Evolutionary conservation across 2,329 filamentous ascomycete genomes (phyloP).

Genomic region (Ophiostoma sp.): DNA sequence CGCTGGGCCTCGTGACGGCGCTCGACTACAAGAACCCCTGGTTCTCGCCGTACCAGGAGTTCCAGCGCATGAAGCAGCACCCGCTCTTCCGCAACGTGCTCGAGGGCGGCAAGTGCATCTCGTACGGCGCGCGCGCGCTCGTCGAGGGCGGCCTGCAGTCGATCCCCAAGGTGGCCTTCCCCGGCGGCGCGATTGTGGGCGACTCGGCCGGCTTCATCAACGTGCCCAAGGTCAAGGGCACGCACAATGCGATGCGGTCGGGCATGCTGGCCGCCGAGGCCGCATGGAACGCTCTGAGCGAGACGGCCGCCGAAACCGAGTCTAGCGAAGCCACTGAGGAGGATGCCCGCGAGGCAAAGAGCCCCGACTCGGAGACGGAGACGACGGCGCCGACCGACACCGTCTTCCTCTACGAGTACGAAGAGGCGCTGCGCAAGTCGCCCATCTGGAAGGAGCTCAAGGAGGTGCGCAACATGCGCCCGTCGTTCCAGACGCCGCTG

Average conservation of each 20-base stretch:
- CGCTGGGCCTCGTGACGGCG: conserved; percentile 83
- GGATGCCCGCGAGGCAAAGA: background rate
- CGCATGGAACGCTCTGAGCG: conserved; percentile 67
- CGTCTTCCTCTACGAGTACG: conserved; percentile 91
- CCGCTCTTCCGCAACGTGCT: conserved; percentile 80
- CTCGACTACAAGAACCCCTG: conserved; percentile 96
- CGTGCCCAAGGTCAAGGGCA: conserved; percentile 97
- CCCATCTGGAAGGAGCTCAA: conserved; percentile 91
- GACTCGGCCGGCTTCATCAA: conserved; percentile 97
- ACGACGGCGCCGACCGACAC: conserved; percentile 37
- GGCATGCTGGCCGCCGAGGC: conserved; percentile 95
- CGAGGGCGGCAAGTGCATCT: conserved; percentile 96
- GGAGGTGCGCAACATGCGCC: conserved; percentile 94
- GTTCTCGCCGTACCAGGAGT: conserved; percentile 91
- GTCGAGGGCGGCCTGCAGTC: conserved; percentile 96
- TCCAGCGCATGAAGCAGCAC: conserved; percentile 98
- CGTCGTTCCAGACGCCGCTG: conserved; percentile 82
- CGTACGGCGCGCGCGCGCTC: conserved; percentile 85
- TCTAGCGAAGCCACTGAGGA: conserved; percentile 28
- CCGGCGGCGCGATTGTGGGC: conserved; percentile 89
- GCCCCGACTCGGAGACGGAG: background rate
- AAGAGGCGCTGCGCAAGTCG: conserved; percentile 78
- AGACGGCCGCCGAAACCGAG: conserved; percentile 30
- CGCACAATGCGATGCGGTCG: conserved; percentile 95
- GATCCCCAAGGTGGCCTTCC: conserved; percentile 94